Conservation (phyloP, 2,329 filamentous ascomycete species). For the Esteya vermicola region DNA sequence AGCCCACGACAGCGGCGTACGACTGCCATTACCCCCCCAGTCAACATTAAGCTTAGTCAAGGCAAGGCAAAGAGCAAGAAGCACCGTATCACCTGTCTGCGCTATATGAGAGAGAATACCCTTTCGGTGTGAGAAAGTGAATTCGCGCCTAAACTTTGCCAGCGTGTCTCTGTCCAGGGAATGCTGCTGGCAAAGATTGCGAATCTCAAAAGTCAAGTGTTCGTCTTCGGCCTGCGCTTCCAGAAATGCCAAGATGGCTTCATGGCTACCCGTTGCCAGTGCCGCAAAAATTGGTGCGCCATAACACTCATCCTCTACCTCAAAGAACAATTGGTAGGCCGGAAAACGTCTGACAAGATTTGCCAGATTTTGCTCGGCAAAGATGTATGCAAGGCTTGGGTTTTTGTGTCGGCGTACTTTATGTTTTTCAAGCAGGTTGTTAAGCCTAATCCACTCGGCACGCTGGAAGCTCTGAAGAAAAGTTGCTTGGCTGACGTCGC, state of each 20-base stretch:
- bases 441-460: slow-evolving; percentile 16
- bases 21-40: too few species aligned
- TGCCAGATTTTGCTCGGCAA: not conserved
- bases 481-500: slow-evolving; percentile 13
- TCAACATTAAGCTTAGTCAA: too few species aligned
- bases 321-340: not conserved
- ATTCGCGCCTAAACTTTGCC: not conserved
- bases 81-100: not conserved
- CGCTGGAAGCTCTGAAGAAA: slow-evolving; percentile 19
- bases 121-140: not conserved
- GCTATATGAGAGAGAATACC: not conserved
- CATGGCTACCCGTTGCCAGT: not conserved
- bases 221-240: not conserved
- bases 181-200: not conserved
- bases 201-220: not conserved
- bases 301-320: not conserved
- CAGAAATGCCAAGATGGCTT: not conserved
- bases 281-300: not conserved
- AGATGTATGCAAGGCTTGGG: not conserved
- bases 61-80: too few species aligned
- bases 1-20: not conserved
- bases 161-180: not conserved
- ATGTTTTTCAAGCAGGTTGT: slow-evolving; percentile 12
- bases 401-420: not conserved
- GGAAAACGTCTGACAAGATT: not conserved